Conservation (phyloP, 257 asterid genomes). For the Plantago ovata region DNA sequence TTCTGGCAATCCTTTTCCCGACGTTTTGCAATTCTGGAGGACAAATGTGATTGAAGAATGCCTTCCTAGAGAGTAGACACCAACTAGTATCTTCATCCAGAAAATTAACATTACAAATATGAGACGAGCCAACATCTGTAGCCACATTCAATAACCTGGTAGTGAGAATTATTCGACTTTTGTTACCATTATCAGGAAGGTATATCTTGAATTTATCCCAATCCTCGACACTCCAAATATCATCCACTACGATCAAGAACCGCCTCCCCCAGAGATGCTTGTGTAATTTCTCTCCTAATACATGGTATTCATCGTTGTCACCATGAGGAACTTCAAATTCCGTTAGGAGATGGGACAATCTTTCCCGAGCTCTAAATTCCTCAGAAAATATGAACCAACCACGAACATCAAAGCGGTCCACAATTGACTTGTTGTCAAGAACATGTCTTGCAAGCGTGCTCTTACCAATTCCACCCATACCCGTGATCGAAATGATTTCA, state of each 20-base stretch:
- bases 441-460: not conserved
- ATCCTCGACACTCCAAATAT: not conserved
- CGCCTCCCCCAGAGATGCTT: not conserved
- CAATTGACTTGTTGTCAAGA: not conserved
- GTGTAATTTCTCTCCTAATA: not conserved
- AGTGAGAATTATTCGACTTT: not conserved
- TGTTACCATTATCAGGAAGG: not conserved
- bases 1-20: not conserved
- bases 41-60: not conserved
- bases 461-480: conserved; percentile 1
- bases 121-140: not conserved
- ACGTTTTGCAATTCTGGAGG: conserved; percentile 1
- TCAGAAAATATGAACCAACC: not conserved
- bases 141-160: not conserved
- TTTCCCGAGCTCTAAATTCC: not conserved
- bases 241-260: not conserved
- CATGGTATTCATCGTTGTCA: not conserved
- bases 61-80: not conserved
- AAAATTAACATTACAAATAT: not conserved
- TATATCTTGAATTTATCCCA: not conserved
- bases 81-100: not conserved
- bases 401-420: not conserved
- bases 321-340: not conserved
- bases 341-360: not conserved
- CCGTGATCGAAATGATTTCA: not conserved